Evolutionary conservation across 2,329 filamentous ascomycete genomes (phyloP), one percentile per base, ranked within the genome.

Genomic region (Hymenoscyphus fructigenus): DNA sequence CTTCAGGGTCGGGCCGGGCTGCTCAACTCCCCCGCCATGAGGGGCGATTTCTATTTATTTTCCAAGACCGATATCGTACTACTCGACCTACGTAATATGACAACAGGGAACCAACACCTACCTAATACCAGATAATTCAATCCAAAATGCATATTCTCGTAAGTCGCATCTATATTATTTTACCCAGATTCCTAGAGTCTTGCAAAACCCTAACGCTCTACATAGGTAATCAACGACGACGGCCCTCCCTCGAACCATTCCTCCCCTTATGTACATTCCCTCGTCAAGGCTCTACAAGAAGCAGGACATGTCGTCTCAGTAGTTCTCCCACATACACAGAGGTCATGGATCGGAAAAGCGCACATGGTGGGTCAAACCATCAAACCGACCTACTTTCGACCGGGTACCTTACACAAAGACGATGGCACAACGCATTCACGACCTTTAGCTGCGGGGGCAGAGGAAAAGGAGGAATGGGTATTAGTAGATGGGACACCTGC

Each of bases 291-390:
- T 61, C 87, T 95, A 60, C 87, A 92, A 76, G 78, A 82, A 64
- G 87, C 89, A 36, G 93, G 93, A 7, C 94, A 97, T 78, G 84
- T 81, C n/a, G 92, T 98, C 66, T 96, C 92, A 7, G 93, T 99
- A 59, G 90, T 95, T 68, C 86, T 99, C 15, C 95, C 95, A 1
- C 87, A 97, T 77, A 89, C 89, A 6, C 95, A 99, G 79, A 88
- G 94, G 68, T 97, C 93, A 64, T 99, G 95, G 95, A 98, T 99
- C 74, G 93, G 93, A 72, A 99, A 99, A 82, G 95, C 95, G 2
- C 95, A 98, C 78, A 91, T 98, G 74, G 93, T 98, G 73, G 93
- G 93, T 64, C 90, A 94, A 76, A 91, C 91, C 10, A 86, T 96
- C 67, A 92, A 89, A 76, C 93, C 93, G 9, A 84, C 86, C 32